Evolutionary conservation across 2,329 filamentous ascomycete genomes (phyloP).

Genomic region (Fusarium clavum): DNA sequence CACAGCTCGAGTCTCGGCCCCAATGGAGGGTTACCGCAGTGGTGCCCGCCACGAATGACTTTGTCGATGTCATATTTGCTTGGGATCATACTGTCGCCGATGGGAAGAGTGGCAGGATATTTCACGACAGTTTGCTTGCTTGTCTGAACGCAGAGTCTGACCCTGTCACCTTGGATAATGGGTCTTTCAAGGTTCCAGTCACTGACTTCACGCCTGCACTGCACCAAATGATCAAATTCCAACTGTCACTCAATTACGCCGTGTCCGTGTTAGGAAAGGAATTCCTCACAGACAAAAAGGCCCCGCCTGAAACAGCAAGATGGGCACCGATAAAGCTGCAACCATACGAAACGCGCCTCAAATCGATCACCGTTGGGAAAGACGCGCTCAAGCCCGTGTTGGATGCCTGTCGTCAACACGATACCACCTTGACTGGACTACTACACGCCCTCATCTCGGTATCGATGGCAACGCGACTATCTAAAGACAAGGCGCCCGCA

Average conservation of each 20-base stretch:
- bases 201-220: slow-evolving; percentile 4
- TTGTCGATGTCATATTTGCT: slow-evolving; percentile 22
- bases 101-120: slow-evolving; percentile 24
- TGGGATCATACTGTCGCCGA: slow-evolving; percentile 29
- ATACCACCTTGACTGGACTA: slow-evolving; percentile 18
- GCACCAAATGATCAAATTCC: slow-evolving; percentile 3
- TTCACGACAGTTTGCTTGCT: slow-evolving; percentile 6
- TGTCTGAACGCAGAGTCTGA: background rate
- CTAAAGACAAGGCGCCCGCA: background rate
- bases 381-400: background rate
- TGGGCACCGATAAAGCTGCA: slow-evolving; percentile 18
- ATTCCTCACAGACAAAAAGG: background rate
- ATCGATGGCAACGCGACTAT: slow-evolving; percentile 9
- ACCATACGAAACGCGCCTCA: background rate
- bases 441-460: slow-evolving; percentile 3
- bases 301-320: background rate
- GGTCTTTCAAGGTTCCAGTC: slow-evolving; percentile 8
- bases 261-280: background rate
- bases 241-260: background rate
- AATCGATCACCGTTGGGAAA: background rate
- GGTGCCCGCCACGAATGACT: background rate
- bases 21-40: slow-evolving; percentile 15
- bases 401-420: background rate
- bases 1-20: slow-evolving; percentile 3
- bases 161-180: background rate